A percentile compares a stretch with the other conserved stretches of the same genome.
phyloP scores from a whole-genome alignment of 352 stramenopile genomes.

The Globisporangium cystogenes region DNA sequence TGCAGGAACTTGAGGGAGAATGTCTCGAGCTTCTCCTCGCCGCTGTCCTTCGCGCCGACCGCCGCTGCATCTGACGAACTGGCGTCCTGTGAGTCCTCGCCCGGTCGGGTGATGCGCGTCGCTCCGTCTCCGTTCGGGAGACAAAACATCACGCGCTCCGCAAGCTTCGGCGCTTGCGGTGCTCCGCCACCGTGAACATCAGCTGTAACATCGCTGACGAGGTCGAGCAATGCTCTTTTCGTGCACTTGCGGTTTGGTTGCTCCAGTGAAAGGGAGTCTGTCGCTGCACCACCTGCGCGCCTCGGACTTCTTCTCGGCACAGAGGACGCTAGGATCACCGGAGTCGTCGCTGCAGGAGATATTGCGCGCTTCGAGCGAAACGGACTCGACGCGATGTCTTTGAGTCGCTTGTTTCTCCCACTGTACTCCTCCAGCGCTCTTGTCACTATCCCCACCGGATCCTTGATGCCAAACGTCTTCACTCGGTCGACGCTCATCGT shows the following conservation, averaged over 20 bases:
- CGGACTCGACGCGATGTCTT: slow-evolving; percentile 28
- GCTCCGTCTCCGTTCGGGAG: slow-evolving; percentile 28
- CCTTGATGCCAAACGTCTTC: slow-evolving; percentile 53
- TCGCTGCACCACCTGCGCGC: slow-evolving; percentile 14
- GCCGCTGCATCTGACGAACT: slow-evolving; percentile 6
- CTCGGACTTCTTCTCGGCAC: slow-evolving; percentile 34
- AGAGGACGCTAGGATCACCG: slow-evolving; percentile 12
- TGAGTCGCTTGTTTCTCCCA: slow-evolving; percentile 28
- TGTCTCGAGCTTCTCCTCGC: slow-evolving; percentile 36
- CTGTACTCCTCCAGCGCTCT: slow-evolving; percentile 56
- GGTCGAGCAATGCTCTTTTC: slow-evolving; percentile 31
- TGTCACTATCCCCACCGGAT: slow-evolving; percentile 41
- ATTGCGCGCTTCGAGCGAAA: slow-evolving; percentile 24
- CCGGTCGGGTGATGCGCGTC: slow-evolving; percentile 36
- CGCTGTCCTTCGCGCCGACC: slow-evolving; percentile 18
- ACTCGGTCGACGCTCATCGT: slow-evolving; percentile 40
- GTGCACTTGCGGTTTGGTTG: slow-evolving; percentile 39
- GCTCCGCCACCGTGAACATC: neutral
- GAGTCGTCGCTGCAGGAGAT: slow-evolving; percentile 8
- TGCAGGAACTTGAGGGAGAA: slow-evolving; percentile 58
- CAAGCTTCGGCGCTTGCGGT: slow-evolving; percentile 27
- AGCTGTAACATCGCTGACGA: slow-evolving; percentile 10
- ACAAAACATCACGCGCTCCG: slow-evolving; percentile 49
- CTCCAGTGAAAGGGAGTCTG: slow-evolving; percentile 18
- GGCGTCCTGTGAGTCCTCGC: slow-evolving; percentile 45